Percentiles rank a stretch among this genome's conserved stretches.
Evolutionary conservation across 1,139 yeast species (phyloP).

Genomic region (Meyerozyma carpophila): DNA sequence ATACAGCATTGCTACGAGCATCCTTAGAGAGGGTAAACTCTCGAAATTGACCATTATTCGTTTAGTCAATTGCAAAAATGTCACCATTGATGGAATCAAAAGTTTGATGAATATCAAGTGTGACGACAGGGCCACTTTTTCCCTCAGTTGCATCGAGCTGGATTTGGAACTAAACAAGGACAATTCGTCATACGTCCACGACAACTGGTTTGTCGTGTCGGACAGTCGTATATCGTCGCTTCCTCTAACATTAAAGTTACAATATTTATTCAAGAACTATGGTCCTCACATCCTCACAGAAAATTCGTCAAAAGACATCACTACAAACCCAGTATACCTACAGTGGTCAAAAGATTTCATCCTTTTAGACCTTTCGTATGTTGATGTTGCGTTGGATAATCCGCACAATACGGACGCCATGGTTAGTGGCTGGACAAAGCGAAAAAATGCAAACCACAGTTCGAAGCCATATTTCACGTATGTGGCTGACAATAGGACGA

Average conservation of each 20-base stretch:
- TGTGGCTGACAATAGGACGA: background rate
- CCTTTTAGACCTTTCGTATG: background rate
- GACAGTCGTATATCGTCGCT: background rate
- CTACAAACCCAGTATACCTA: background rate
- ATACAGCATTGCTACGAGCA: conserved; percentile 18
- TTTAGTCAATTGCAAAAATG: conserved; percentile 20
- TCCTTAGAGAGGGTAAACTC: conserved; percentile 19
- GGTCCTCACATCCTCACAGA: background rate
- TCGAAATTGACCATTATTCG: conserved; percentile 19
- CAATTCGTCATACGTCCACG: background rate
- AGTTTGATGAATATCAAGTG: conserved; percentile 12
- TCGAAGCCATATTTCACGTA: conserved; percentile 2
- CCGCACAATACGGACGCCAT: conserved; percentile 16
- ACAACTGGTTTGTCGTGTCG: background rate
- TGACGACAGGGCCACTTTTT: conserved; percentile 5
- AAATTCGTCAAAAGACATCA: background rate
- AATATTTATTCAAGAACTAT: conserved; percentile 1
- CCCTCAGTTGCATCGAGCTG: conserved; percentile 23
- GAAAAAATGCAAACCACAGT: conserved; percentile 2
- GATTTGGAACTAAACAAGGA: conserved; percentile 10
- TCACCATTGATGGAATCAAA: conserved; percentile 17
- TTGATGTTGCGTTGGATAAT: conserved; percentile 2
- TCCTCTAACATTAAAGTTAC: background rate
- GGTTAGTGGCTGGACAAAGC: conserved; percentile 8
- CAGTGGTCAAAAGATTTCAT: background rate